phyloP scores from a whole-genome alignment of 2,329 filamentous ascomycete genomes.

The Paecilomyces formosus region DNA sequence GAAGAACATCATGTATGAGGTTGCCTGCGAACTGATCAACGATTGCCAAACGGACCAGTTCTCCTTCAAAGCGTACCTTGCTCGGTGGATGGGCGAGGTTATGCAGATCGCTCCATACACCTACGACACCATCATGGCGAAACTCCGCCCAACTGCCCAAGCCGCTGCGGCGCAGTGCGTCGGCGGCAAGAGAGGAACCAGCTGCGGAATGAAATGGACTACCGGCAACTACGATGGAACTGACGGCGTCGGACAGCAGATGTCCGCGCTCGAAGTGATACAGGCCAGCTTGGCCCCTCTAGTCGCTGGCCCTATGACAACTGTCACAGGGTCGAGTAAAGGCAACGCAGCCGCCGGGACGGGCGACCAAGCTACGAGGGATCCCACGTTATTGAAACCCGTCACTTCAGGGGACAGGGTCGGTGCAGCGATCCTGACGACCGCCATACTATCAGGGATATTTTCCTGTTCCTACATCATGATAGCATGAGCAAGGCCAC shows the following conservation, averaged over 20 bases:
- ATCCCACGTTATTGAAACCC: not conserved
- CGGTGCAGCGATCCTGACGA: conserved; percentile 20
- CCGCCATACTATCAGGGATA: conserved; percentile 16
- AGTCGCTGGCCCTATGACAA: conserved; percentile 32
- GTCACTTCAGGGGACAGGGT: conserved; percentile 20
- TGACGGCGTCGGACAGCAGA: conserved; percentile 30
- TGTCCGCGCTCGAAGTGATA: conserved; percentile 47
- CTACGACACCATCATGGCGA: conserved; percentile 42
- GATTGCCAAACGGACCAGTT: conserved; percentile 65
- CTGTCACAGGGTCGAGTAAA: conserved; percentile 46
- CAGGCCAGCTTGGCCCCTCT: conserved; percentile 45
- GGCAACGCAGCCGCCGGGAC: conserved; percentile 32
- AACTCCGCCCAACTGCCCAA: conserved; percentile 45
- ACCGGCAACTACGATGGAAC: conserved; percentile 23
- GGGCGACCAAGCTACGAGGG: conserved; percentile 12
- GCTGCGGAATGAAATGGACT: conserved; percentile 33
- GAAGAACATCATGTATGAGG: conserved; percentile 54
- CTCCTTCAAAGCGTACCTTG: conserved; percentile 68
- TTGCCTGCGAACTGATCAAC: conserved; percentile 54
- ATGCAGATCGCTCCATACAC: conserved; percentile 50
- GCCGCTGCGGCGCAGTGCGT: conserved; percentile 40
- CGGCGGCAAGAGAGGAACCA: conserved; percentile 24
- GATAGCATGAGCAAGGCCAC: not conserved
- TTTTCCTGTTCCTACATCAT: conserved; percentile 5
- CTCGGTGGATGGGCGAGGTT: conserved; percentile 57